Evolutionary conservation across 805 yeast genomes (phyloP), one percentile per base, ranked within the genome.

Genomic region (Ogataea nakhonphanomensis): DNA sequence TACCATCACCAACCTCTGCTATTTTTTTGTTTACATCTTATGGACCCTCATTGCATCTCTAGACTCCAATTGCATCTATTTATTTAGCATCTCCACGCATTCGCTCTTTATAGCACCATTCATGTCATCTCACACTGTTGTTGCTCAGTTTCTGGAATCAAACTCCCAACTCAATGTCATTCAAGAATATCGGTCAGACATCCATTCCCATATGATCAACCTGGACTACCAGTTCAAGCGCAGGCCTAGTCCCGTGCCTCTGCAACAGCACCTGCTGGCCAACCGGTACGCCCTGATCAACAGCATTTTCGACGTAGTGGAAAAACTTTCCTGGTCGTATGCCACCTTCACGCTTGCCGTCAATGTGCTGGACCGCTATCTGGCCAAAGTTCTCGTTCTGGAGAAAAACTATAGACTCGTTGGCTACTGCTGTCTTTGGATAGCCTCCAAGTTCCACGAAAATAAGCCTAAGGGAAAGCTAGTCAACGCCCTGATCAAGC

Each of bases 381-480:
- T 68, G 22, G 59, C 67, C 30, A 50, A 54, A 27, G 48, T 57
- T 3, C 53, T 58, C 20, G 59, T 70, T 24, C 57, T 62, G 36
- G 58, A 59, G 23, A 51, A 50, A 13, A 66, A 67, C 43, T 66
- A 60, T 39, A 63, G 66, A 40, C 53, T 69, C 41, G 55, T 67
- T 14, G 71, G 71, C 24, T 60, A 69, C 44, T 66, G 73, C 33
- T 70, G 75, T 50, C 51, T 70, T 5, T 70, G 75, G 76, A 68
- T 68, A 15, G 65, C 74, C 11, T 63, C 71, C 25, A 70, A 70
- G 49, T 65, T 57, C 40, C 56, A 58, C 52, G 81, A 76, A 53
- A 66, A 71, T 46, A 76, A 76, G 62, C 74, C 74, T 49, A 78
- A 78, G 54, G 74, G 79, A 28, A 59, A 61, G 41, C 42, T 61